A percentile compares a stretch with the other conserved stretches of the same genome.
phyloP scores from a whole-genome alignment of 768 basidiomycete species.

The Serendipita sp. region DNA sequence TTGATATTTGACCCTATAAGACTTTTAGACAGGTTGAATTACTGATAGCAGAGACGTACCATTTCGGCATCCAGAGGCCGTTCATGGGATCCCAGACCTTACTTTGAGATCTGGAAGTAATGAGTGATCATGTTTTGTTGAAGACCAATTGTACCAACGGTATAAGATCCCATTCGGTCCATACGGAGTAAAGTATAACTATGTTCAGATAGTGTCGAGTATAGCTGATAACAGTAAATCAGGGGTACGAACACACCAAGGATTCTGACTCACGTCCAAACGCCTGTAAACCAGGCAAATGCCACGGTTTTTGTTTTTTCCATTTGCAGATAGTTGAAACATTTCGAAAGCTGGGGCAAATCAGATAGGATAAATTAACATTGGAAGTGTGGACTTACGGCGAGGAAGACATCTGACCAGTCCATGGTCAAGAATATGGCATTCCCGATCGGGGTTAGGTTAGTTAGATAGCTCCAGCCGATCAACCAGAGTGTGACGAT shows the following conservation, averaged over 20 bases:
- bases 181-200: slow-evolving; percentile 73
- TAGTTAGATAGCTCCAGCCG: slow-evolving; percentile 75
- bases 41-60: slow-evolving; percentile 19
- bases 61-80: slow-evolving; percentile 53
- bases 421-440: slow-evolving; percentile 96
- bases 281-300: slow-evolving; percentile 46
- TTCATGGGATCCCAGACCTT: slow-evolving; percentile 41
- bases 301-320: slow-evolving; percentile 41
- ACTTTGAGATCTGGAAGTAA: slow-evolving; percentile 30
- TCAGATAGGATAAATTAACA: neutral
- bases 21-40: neutral
- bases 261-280: slow-evolving; percentile 58
- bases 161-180: slow-evolving; percentile 54
- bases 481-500: slow-evolving; percentile 89
- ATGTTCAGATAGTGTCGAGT: slow-evolving; percentile 88
- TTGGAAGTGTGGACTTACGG: slow-evolving; percentile 31
- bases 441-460: slow-evolving; percentile 75
- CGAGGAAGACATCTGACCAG: slow-evolving; percentile 76
- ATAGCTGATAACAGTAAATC: slow-evolving; percentile 35
- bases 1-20: slow-evolving; percentile 50
- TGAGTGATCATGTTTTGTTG: neutral
- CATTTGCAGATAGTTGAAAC: slow-evolving; percentile 71
- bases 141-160: slow-evolving; percentile 43
- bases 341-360: slow-evolving; percentile 49
- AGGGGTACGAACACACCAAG: neutral